Evolutionary conservation across 495 filamentous ascomycete species (phyloP), one percentile per base, ranked within the genome.

Genomic region (Hyaloscypha variabilis): DNA sequence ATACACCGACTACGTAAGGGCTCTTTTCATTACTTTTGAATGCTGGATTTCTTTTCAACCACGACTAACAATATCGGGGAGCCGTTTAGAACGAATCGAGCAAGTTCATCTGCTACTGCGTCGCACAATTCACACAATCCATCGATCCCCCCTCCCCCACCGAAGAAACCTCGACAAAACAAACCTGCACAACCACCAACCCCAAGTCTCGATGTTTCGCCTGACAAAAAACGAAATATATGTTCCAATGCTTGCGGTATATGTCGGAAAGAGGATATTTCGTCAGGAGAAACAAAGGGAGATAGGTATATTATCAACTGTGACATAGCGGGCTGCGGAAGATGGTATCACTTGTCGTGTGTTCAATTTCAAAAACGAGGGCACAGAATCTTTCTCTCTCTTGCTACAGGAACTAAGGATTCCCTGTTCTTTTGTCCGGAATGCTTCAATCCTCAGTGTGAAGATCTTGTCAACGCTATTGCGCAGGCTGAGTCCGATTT

Each of bases 341-440:
- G 23, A 58, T 58, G 55, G 55, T 58, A 58, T 58, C 55, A 58
- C 21, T 58, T 58, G 14, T 58, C 55, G 31, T 58, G 55, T 30
- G 11, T 58, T 8, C 23, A 29, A 30, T 58, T 13, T 6, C 14
- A 14, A 13, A 31, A 26, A 30, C 6, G 26, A 28, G 29, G 13
- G 17, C 13, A 13, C 14, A 11, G 5, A 6, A 58, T 58, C 6
- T 23, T 58, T 14, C 26, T 26, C 26, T 58, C 55, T 58, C 23
- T 58, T 13, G 29, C 23, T 6, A 58, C 29, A 26, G 55, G 55
- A 26, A 58, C 17, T 13, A 21, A 58, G 11, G 17, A 26, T 26
- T 26, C 21, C 55, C 8, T 14, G 13, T 31, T 58, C 55, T 13
- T 58, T 8, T 58, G 55, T 26, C 23, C 26, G 23, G 26, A 58